Conservation (phyloP, 169 alveolate species). For the Plasmodium vinckei region DNA sequence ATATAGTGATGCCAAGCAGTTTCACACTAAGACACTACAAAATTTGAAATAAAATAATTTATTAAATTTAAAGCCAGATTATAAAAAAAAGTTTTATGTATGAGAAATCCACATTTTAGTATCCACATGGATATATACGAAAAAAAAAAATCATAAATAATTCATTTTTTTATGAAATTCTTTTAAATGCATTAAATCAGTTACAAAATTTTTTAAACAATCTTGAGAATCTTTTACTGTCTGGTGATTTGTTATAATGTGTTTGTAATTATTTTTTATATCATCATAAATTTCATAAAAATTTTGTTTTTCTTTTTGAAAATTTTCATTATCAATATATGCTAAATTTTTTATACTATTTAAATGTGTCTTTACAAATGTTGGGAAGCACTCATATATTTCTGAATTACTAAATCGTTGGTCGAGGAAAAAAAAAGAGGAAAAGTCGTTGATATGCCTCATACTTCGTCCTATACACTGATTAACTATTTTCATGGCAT, state of each 20-base stretch:
- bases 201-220: constrained; percentile 1
- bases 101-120: too few species aligned
- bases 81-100: too few species aligned
- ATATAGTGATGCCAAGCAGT: too few species aligned
- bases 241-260: neutral
- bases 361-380: constrained; percentile 77
- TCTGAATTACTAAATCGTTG: constrained; percentile 81
- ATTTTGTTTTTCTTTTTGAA: constrained; percentile 8
- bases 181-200: neutral
- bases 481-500: constrained; percentile 94
- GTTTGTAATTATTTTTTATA: constrained; percentile 1
- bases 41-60: too few species aligned
- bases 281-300: neutral
- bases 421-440: constrained; percentile 94
- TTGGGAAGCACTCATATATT: constrained; percentile 77
- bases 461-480: constrained; percentile 98
- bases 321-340: neutral
- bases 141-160: too few species aligned
- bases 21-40: too few species aligned
- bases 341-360: neutral
- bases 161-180: constrained; percentile 18
- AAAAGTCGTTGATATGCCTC: constrained; percentile 96
- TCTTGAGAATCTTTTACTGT: neutral
- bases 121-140: too few species aligned
- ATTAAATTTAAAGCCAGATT: too few species aligned